Base-by-base conservation (phyloP, 805 yeast species). In the Wickerhamiella kurtzmanii region DNA sequence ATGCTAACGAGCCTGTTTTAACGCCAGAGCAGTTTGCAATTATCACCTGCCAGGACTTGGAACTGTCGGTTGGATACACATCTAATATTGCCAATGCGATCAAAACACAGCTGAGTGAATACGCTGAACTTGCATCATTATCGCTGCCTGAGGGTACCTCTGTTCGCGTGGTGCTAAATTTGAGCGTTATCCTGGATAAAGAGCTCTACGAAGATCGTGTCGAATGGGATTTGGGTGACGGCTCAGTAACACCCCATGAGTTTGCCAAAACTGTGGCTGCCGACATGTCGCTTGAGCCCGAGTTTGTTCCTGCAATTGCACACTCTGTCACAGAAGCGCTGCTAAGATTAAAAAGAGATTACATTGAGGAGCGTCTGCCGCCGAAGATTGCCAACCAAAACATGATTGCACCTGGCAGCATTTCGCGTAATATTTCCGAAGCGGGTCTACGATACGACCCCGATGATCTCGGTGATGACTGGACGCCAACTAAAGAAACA, bases 401-500 rank as follows among this genome's bases (percentile, higher is more conserved):
- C 56, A 74, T 73, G 43, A 79, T 82, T 0, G 81, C 80, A 0
- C 74, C 74, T 55, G 77, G 76, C n/a, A 69, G 67, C 37, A 37
- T 49, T n/a, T 21, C 35, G 36, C 43, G 56, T 1, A 18, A 4
- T 6, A 15, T 11, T 6, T 17, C 41, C 15, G 72, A 72, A 46
- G 77, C 81, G 1, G 84, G 94, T 41, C 65, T 75, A 67, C 76
- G 88, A 60, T 73, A 72, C 58, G 96, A 81, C 58, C 73, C 76
- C 25, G 92, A 82, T 58, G 77, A 77, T 44, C 72, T 84, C 21
- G 95, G 94, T 28, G 82, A 79, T 35, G 70, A 67, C 13, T 92
- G 96, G 94, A 79, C 80, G 46, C 98, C 98, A 22, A 73, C 77
- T 39, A 81, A 89, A 4, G 97, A 89, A 63, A 76, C 77, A 13